Evolutionary conservation across 306 rosid genomes (phyloP).

Genomic region (Myrica gale): DNA sequence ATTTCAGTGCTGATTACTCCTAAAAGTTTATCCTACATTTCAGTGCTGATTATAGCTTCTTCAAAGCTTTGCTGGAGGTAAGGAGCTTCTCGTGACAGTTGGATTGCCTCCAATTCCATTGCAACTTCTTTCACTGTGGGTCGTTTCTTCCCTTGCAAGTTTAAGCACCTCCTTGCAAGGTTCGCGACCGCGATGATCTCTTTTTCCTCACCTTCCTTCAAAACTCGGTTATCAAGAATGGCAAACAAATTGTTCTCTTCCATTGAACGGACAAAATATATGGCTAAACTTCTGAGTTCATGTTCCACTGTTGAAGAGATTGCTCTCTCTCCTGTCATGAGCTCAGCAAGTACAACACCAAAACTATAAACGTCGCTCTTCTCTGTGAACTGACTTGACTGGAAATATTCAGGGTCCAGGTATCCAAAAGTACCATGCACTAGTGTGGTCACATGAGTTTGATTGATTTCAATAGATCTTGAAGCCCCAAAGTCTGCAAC

Average conservation of each 20-base stretch:
- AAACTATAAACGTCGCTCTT: conserved; percentile 1
- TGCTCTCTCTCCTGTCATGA: not conserved
- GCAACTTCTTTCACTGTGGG: not conserved
- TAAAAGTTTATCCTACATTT: not conserved
- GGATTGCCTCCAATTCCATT: not conserved
- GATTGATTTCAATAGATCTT: not conserved
- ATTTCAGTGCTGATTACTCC: too few relatives aligned
- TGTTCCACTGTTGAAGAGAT: not conserved
- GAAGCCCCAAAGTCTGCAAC: not conserved
- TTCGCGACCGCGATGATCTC: not conserved
- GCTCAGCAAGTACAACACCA: not conserved
- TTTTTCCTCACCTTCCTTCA: not conserved
- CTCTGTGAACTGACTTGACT: not conserved
- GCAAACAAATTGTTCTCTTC: not conserved
- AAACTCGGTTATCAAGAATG: not conserved
- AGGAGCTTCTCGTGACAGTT: not conserved
- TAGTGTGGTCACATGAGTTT: not conserved
- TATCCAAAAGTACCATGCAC: not conserved
- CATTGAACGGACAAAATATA: not conserved
- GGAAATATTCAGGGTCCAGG: not conserved
- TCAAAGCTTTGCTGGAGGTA: not conserved
- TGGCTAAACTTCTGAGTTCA: not conserved
- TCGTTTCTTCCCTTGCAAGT: not conserved
- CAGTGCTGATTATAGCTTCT: not conserved
- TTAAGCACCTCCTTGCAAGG: not conserved